Percentiles rank a stretch among this genome's conserved stretches.
Evolutionary conservation across 139 green algal species (phyloP).

Genomic region (Microglena sp.): DNA sequence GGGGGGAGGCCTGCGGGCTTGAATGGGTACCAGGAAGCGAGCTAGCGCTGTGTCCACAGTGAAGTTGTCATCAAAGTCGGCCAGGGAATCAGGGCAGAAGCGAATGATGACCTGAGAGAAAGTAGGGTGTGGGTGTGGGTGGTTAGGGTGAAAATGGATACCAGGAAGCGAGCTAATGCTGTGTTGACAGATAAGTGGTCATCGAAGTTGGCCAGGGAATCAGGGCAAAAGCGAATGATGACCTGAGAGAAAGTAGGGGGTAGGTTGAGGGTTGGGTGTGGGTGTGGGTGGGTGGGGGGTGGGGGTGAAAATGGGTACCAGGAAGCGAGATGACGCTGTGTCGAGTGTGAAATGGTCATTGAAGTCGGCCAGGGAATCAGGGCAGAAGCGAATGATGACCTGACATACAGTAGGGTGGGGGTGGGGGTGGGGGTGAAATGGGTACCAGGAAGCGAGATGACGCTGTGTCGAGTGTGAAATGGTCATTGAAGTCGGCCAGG

Average conservation of each 20-base stretch:
- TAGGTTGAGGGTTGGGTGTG: too few species aligned
- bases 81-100: constrained; percentile 58
- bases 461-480: constrained; percentile 40
- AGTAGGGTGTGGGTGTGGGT: constrained; percentile 1
- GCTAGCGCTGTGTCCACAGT: constrained; percentile 32
- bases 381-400: constrained; percentile 52
- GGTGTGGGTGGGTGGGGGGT: too few species aligned
- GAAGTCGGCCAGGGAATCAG: constrained; percentile 59
- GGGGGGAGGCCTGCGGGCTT: constrained; percentile 38
- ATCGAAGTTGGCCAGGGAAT: constrained; percentile 56
- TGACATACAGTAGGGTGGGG: constrained; percentile 11
- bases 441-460: too few species aligned
- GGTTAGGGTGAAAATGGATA: neutral
- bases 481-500: constrained; percentile 57
- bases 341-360: constrained; percentile 47
- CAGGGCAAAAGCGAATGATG: constrained; percentile 52
- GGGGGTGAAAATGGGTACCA: too few species aligned
- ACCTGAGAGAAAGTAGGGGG: constrained; percentile 16
- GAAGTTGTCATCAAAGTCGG: constrained; percentile 55
- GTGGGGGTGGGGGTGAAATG: too few species aligned
- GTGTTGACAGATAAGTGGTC: constrained; percentile 49
- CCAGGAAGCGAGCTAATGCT: constrained; percentile 4
- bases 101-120: constrained; percentile 33
- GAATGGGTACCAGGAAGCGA: constrained; percentile 37
- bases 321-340: constrained; percentile 21